These are phyloP conservation scores for Pseudopediastrum boryanum DNA, from an alignment of 139 green algal genomes.

Conservation along the genomic window DNA sequence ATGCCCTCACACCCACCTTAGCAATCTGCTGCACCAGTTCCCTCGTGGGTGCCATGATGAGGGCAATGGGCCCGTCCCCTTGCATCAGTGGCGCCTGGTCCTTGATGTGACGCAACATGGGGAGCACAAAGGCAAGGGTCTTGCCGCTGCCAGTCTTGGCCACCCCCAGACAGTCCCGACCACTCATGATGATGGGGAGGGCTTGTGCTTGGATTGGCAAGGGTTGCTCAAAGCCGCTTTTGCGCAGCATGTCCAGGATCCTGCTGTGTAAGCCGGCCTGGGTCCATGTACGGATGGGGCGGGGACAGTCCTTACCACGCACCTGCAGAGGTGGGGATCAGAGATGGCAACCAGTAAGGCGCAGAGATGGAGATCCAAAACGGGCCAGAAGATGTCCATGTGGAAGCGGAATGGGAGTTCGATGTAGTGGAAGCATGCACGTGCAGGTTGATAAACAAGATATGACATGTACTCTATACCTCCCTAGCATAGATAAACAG, in stretches of 20 bases:
- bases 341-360: no score
- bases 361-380: no score
- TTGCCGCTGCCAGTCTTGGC: slow-evolving; percentile 98
- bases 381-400: no score
- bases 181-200: slow-evolving; percentile 95
- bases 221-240: slow-evolving; percentile 78
- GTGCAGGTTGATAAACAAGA: no score
- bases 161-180: slow-evolving; percentile 97
- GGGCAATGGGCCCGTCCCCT: slow-evolving; percentile 88
- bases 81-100: slow-evolving; percentile 83
- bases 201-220: slow-evolving; percentile 91
- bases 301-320: slow-evolving; percentile 83
- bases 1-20: slow-evolving; percentile 32
- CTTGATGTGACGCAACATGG: slow-evolving; percentile 96
- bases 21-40: slow-evolving; percentile 94
- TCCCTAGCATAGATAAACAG: no score
- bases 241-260: slow-evolving; percentile 82
- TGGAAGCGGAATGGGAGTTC: no score
- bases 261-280: slow-evolving; percentile 81
- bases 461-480: no score
- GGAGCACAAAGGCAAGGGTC: slow-evolving; percentile 97
- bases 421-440: no score
- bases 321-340: no score
- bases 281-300: slow-evolving; percentile 85
- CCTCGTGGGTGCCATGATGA: slow-evolving; percentile 96